Evolutionary conservation across 2,329 filamentous ascomycete genomes (phyloP), one percentile per base, ranked within the genome.

Genomic region (Fusarium sp.): DNA sequence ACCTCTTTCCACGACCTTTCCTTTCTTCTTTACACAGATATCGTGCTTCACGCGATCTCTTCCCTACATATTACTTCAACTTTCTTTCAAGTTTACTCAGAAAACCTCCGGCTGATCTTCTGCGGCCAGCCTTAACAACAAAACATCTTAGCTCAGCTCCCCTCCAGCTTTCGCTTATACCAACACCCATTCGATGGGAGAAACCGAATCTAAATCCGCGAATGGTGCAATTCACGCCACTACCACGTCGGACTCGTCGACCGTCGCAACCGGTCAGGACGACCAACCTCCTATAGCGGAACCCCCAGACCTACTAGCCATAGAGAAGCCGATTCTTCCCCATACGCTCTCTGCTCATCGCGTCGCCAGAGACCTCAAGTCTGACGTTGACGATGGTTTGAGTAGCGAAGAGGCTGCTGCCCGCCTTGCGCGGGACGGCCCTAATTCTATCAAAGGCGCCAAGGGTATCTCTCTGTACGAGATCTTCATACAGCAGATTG

Each of bases 401-500:
- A 87, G 85, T 79, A 82, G 81, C 76, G 79, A 84, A 74, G 91
- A 93, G 80, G 91, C 91, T 71, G 86, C 87, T 81, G 85, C 85
- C 83, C 91, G 91, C 80, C 86, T 93, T 78, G 82, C 83, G 80
- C 85, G 86, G 79, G 85, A 93, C 87, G 92, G 92, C 75, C 86
- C 88, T 75, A 94, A 94, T 84, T 87, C 87, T 79, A 88, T 94
- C 84, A 89, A 91, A 82, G 89, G 89, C 82, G 89, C 90, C 85
- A 89, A 91, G 83, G 89, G 90, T 81, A 83, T 92, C 83, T 93
- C 91, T 81, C 78, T 91, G 82, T 93, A 91, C 89, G 89, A 92
- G 83, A 92, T 94, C 84, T 87, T 94, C 83, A 82, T 94, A 83
- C 92, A 91, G 79, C 92, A 94, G 84, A 88, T 93, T 75, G 92